These are phyloP conservation scores for Cordyceps militaris DNA, from an alignment of 2,329 filamentous ascomycete species.

Conservation along the genomic window DNA sequence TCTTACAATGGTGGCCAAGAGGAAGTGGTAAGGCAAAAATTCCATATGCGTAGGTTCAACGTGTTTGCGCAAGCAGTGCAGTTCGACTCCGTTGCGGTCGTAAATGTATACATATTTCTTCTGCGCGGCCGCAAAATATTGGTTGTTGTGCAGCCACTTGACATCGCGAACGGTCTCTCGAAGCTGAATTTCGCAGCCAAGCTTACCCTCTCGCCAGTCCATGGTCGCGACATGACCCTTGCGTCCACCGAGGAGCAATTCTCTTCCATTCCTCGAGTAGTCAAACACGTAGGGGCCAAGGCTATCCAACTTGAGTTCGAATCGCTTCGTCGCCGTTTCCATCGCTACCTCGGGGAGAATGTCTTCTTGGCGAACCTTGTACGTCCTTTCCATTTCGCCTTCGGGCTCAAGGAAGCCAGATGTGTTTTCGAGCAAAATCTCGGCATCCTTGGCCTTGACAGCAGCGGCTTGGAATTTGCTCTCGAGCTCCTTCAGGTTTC, in stretches of 20 bases:
- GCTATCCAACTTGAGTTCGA: constrained; percentile 76
- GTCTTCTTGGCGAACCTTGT: constrained; percentile 84
- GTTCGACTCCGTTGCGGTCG: constrained; percentile 80
- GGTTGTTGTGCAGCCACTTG: constrained; percentile 90
- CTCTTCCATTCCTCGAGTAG: constrained; percentile 82
- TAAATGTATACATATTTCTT: constrained; percentile 98
- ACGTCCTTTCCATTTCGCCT: constrained; percentile 81
- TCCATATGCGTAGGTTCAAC: constrained; percentile 89
- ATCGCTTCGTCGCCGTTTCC: constrained; percentile 85
- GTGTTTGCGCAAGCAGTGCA: constrained; percentile 87
- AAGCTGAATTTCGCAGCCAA: constrained; percentile 86
- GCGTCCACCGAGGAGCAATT: constrained; percentile 76
- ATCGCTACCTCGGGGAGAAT: constrained; percentile 67
- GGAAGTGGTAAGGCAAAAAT: constrained; percentile 93
- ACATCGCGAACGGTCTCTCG: constrained; percentile 85
- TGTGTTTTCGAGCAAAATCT: constrained; percentile 85
- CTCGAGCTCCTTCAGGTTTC: constrained; percentile 72
- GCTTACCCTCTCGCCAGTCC: constrained; percentile 89
- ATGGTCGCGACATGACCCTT: constrained; percentile 95
- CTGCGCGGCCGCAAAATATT: constrained; percentile 90
- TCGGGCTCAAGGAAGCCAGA: constrained; percentile 84
- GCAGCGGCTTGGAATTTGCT: constrained; percentile 74
- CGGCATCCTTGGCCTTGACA: constrained; percentile 84
- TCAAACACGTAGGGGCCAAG: constrained; percentile 84
- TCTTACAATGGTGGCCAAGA: constrained; percentile 76